Evolutionary conservation across 2,329 filamentous ascomycete species (phyloP), one percentile per base, ranked within the genome.

Genomic region (Pseudonectria buxi): DNA sequence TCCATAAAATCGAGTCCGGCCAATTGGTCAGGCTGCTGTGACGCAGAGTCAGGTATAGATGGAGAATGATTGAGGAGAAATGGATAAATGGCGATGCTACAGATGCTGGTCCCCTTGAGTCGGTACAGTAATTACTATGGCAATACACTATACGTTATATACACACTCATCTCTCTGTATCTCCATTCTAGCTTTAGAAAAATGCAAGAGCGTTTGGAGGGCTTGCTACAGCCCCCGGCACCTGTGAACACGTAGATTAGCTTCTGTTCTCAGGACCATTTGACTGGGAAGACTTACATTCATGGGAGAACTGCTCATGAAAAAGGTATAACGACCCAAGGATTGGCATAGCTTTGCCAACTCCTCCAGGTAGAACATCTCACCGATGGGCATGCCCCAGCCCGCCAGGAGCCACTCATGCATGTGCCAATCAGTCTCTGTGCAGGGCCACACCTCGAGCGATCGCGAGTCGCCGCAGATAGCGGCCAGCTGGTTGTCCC

Each of bases 311-410:
- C 63, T 69, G 1, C 61, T 60, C 14, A 74, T 46, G 40, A 74
- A 73, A 41, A 74, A 74, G 0, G 53, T 58, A 54, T 64, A 71
- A n/a, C 65, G 24, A 7, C 57, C 62, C 10, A 64, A 59, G 37
- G 66, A 63, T 37, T 72, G 73, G 55, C 77, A 78, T 1, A 57
- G 68, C 59, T 66, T 49, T 14, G 51, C 49, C 29, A 60, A 36
- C 13, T 48, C 50, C 32, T 59, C 55, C 11, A 58, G 41, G 15
- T 61, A 50, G 14, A 57, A 58, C 6, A 57, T 36, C 28, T 67
- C 61, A 34, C 55, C 52, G 29, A 64, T 57, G 0, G 61, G 66
- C 48, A 69, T 53, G 0, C 68, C 69, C 67, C 67, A 72, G 5
- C 65, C 66, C 2, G 64, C 63, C n/a, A 69, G 52, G 2, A 70